phyloP scores from a whole-genome alignment of 306 rosid genomes.

The Casuarina equisetifolia region DNA sequence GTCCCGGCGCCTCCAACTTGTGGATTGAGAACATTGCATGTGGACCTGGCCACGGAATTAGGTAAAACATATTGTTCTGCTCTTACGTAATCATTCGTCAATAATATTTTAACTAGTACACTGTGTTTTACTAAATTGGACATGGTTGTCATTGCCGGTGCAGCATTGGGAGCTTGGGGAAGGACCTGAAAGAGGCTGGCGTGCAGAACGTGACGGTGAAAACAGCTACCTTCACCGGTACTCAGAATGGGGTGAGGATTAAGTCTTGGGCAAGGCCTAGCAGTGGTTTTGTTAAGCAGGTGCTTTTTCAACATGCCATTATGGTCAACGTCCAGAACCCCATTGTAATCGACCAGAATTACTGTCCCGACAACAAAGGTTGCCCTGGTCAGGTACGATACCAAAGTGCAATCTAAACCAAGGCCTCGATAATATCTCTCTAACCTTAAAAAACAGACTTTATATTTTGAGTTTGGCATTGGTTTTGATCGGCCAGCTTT shows the following conservation, averaged over 20 bases:
- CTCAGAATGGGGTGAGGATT: constrained; percentile 49
- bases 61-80: constrained; percentile 22
- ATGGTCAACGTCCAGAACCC: constrained; percentile 50
- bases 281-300: constrained; percentile 43
- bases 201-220: constrained; percentile 59
- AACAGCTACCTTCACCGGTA: constrained; percentile 30
- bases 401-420: no score
- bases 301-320: constrained; percentile 37
- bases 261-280: constrained; percentile 63
- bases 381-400: constrained; percentile 46
- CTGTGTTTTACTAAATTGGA: no score
- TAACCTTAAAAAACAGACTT: no score
- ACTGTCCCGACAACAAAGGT: constrained; percentile 38
- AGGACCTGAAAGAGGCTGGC: constrained; percentile 37
- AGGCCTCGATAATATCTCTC: no score
- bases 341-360: constrained; percentile 51
- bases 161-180: constrained; percentile 61
- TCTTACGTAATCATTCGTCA: no score
- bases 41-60: constrained; percentile 70
- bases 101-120: no score
- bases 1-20: constrained; percentile 55
- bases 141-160: background rate
- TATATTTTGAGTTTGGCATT: no score
- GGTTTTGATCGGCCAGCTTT: no score
- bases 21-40: constrained; percentile 63